Base-by-base conservation (phyloP, 306 rosid species). In the Echinosophora koreensis region DNA sequence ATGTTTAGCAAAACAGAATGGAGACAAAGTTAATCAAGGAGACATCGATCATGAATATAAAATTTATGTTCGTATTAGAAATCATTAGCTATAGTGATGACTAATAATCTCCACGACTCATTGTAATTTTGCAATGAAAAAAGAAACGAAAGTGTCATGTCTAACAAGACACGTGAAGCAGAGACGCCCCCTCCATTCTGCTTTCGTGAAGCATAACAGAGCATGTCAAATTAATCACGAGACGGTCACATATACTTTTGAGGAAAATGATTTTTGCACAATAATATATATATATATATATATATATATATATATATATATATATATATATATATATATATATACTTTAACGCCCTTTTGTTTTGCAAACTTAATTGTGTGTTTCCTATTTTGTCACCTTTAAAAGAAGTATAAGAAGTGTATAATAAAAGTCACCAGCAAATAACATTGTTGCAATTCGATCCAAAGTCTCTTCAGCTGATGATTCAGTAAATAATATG, bases 391-490 rank as follows among this genome's bases (percentile, higher is more conserved):
- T 30, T 30, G 32, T 30, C 32, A 30, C 32, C 32, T 30, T 2
- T 30, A 30, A 2, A 30, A 30, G 32, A 30, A 30, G 32, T 30
- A 30, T 30, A 30, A 30, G 32, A 30, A 30, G 2, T 30, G 32
- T 30, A 30, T 30, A 4, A 35, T 35, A 35, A 35, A 35, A 35
- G 6, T 35, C 1, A 4, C 6, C 0, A 4, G 6, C 1, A 35
- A 35, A 35, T 35, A 35, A 35, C 39, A 35, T 35, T 4, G 6
- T 35, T 35, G 18, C 17, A 50, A 2, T 34, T 61, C 22, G 22
- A 22, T 22, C n/a, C 27, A 61, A 61, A 61, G 27, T 8, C 67
- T 61, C 67, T 61, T 61, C n/a, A 38, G 3, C 69, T 8, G 16
- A 35, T 61, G 67, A 8, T 38, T 64, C 69, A 15, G 27, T 44